Conservation (phyloP, 495 filamentous ascomycete species). For the Cryomyces antarcticus region DNA sequence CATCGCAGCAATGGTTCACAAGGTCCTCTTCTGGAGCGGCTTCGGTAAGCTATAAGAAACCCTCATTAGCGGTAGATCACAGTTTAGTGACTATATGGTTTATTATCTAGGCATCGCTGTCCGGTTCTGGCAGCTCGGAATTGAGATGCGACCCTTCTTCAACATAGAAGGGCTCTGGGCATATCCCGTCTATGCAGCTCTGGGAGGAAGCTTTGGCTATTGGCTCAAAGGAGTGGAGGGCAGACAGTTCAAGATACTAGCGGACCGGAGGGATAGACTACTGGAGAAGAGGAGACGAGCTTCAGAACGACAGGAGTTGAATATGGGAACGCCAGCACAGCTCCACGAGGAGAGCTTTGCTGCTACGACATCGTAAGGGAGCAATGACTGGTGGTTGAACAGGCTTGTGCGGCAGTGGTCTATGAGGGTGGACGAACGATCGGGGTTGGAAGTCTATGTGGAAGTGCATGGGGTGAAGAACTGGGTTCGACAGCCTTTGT, state of each 20-base stretch:
- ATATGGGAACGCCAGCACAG: neutral
- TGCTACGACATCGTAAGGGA: neutral
- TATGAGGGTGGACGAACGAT: no score
- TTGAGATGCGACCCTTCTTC: constrained; percentile 94
- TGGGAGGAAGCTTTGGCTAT: constrained; percentile 86
- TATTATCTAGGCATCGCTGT: constrained; percentile 51
- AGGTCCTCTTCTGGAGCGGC: constrained; percentile 88
- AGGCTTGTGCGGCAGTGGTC: no score
- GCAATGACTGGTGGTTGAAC: no score
- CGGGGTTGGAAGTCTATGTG: no score
- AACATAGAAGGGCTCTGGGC: constrained; percentile 56
- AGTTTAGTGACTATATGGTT: neutral
- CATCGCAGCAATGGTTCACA: constrained; percentile 36
- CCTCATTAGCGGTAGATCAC: neutral
- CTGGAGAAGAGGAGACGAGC: constrained; percentile 74
- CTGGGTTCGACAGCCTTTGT: no score
- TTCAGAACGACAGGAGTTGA: constrained; percentile 33
- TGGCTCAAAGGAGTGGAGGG: constrained; percentile 77
- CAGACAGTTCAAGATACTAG: constrained; percentile 52
- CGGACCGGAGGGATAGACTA: constrained; percentile 52
- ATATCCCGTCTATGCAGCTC: constrained; percentile 73
- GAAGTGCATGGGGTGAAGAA: no score
- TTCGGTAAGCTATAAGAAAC: constrained; percentile 49
- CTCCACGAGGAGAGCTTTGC: neutral
- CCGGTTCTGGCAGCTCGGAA: constrained; percentile 87